Base-by-base conservation (phyloP, 2,329 filamentous ascomycete genomes). In the Penicillium janthinellum region DNA sequence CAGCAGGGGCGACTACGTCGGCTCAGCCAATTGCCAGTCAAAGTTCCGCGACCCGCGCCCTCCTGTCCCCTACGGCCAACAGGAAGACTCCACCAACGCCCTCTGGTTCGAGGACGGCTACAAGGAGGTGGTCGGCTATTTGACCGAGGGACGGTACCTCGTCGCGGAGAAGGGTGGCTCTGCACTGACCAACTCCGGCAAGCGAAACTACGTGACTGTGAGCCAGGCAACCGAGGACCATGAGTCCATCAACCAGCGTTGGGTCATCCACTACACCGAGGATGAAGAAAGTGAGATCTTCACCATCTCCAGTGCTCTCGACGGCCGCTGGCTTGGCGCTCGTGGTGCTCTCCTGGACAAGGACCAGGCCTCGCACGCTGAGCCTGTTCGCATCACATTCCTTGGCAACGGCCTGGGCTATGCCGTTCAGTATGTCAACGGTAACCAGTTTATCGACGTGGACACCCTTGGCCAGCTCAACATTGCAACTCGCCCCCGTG, bases 81-180 rank as follows among this genome's bases (percentile, higher is more conserved):
- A 79, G 50, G 70, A 73, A 8, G 74, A 77, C 10, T 73, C 71
- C 2, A 71, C 57, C 31, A 68, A 72, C 8, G 54, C 67, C 4
- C 64, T 71, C 35, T 77, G 77, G 42, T 81, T 79, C n/a, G 83
- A 86, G 64, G 72, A 81, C 39, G 84, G 84, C 1, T 85, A 80
- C 76, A 86, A 86, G 70, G 66, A 77, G 35, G 76, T 83, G 34
- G 74, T 83, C 2, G 83, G 84, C 0, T 74, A 78, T 22, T 71
- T 86, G 28, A 85, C 82, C 5, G 83, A 86, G 66, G 84, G 83
- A 11, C 81, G 83, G 17, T 84, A 81, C 64, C 75, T 86, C 14
- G 79, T 81, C 4, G 81, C 85, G 56, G 82, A 84, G 65, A 70
- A 73, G 56, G 69, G 73, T 37, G 79, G 79, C n/a, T 73, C 67